Conservation (phyloP, 2,329 filamentous ascomycete species). For the Talaromyces rugulosus region DNA sequence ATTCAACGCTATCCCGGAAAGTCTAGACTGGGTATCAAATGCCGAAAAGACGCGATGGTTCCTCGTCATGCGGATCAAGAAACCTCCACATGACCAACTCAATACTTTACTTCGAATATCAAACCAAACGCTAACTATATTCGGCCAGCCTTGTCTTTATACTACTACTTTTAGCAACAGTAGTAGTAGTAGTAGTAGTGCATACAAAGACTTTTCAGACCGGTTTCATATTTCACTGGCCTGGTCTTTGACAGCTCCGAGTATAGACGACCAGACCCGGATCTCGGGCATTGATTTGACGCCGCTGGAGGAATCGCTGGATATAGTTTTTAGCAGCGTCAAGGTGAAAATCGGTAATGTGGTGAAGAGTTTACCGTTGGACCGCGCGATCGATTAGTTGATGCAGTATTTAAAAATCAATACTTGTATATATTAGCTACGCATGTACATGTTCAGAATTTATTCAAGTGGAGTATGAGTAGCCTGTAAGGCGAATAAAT, state of each 20-base stretch:
- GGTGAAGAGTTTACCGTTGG: conserved; percentile 39
- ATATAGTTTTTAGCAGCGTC: conserved; percentile 56
- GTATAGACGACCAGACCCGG: conserved; percentile 36
- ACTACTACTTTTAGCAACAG: conserved; percentile 3
- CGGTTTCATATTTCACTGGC: conserved; percentile 87
- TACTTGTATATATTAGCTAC: neutral
- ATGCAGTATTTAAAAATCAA: neutral
- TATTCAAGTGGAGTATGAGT: no score
- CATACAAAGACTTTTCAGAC: conserved; percentile 35
- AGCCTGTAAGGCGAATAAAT: no score
- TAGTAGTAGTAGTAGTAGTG: neutral
- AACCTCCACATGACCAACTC: conserved; percentile 51
- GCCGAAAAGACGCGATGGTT: conserved; percentile 71
- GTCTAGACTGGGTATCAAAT: conserved; percentile 63
- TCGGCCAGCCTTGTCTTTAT: conserved; percentile 71
- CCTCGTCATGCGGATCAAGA: conserved; percentile 65
- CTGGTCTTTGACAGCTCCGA: conserved; percentile 65
- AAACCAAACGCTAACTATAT: conserved; percentile 59
- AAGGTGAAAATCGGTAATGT: conserved; percentile 74
- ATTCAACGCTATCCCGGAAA: conserved; percentile 45
- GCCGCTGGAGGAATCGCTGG: conserved; percentile 36
- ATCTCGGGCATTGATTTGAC: conserved; percentile 21
- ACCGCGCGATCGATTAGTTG: neutral
- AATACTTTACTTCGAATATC: conserved; percentile 61
- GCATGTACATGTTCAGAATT: no score